Percentiles rank a stretch among this genome's conserved stretches.
Evolutionary conservation across 2,329 filamentous ascomycete species (phyloP).

Genomic region (Sporothrix phasma): DNA sequence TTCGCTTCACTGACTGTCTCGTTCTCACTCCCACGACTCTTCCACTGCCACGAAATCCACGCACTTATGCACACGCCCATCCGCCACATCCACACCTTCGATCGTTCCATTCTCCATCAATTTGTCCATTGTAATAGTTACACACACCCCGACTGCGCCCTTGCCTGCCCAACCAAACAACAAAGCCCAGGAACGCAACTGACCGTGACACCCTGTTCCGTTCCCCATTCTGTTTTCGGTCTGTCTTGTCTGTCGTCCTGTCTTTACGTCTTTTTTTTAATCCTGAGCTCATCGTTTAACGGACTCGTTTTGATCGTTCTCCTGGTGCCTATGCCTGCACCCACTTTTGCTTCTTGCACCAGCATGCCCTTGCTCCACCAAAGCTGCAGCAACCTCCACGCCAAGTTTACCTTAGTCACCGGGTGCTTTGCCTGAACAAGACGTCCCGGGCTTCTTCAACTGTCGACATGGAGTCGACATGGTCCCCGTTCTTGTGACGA

Average conservation of each 20-base stretch:
- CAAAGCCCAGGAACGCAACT: constrained; percentile 10
- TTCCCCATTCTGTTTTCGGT: not conserved
- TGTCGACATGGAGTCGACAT: constrained; percentile 18
- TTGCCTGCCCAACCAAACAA: constrained; percentile 3
- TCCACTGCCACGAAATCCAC: constrained; percentile 9
- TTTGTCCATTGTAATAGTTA: not conserved
- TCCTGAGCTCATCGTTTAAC: no score
- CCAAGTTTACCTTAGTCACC: constrained; percentile 18
- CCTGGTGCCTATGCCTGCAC: constrained; percentile 13
- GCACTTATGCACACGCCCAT: constrained; percentile 15
- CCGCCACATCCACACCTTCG: constrained; percentile 3
- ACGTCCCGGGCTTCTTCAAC: constrained; percentile 10
- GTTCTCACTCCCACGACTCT: constrained; percentile 1
- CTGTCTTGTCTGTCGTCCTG: not conserved
- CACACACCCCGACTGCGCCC: constrained; percentile 6
- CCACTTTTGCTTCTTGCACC: constrained; percentile 17
- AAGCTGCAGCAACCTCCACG: constrained; percentile 22
- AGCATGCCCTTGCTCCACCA: constrained; percentile 16
- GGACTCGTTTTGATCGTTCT: no score
- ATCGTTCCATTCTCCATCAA: not conserved
- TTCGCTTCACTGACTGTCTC: not conserved
- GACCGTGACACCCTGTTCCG: not conserved
- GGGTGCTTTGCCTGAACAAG: constrained; percentile 16
- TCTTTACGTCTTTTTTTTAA: no score
- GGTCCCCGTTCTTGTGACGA: constrained; percentile 22